Percentiles rank a stretch among this genome's conserved stretches.
These are phyloP conservation scores for Aquilaria sinensis DNA, from an alignment of 345 rosid genomes.

Conservation along the genomic window DNA sequence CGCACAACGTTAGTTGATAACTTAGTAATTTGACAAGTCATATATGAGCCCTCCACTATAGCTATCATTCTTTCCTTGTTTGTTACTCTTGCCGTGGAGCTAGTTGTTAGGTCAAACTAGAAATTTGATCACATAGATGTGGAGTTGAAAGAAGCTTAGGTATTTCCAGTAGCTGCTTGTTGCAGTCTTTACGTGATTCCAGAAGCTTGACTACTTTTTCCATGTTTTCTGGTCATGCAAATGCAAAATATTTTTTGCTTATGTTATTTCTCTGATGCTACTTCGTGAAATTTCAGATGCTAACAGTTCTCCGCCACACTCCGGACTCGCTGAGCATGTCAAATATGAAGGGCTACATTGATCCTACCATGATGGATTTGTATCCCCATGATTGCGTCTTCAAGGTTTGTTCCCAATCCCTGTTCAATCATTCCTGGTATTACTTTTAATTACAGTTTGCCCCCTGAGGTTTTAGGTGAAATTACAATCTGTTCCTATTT, in stretches of 20 bases:
- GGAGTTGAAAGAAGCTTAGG: background rate
- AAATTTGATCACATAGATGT: background rate
- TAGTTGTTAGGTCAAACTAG: no score
- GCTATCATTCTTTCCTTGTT: no score
- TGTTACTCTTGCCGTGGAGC: no score
- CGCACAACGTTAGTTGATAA: background rate
- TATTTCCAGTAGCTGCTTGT: background rate
- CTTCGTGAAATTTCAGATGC: constrained; percentile 48
- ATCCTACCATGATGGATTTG: constrained; percentile 74
- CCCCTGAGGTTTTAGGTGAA: no score
- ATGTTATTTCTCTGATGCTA: background rate
- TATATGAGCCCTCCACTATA: no score
- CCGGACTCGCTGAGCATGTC: constrained; percentile 72
- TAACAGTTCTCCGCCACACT: constrained; percentile 59
- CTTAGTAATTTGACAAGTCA: background rate
- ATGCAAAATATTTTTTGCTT: background rate
- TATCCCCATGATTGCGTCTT: constrained; percentile 93
- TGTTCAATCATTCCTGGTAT: background rate
- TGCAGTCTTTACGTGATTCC: no score
- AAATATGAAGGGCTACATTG: constrained; percentile 63
- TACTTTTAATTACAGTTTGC: no score
- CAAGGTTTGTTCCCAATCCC: constrained; percentile 46
- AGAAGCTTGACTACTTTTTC: background rate
- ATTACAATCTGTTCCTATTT: no score
- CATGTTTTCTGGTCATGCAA: background rate